These are phyloP conservation scores for Suillus brevipes DNA, from an alignment of 768 basidiomycete species.

Conservation along the genomic window DNA sequence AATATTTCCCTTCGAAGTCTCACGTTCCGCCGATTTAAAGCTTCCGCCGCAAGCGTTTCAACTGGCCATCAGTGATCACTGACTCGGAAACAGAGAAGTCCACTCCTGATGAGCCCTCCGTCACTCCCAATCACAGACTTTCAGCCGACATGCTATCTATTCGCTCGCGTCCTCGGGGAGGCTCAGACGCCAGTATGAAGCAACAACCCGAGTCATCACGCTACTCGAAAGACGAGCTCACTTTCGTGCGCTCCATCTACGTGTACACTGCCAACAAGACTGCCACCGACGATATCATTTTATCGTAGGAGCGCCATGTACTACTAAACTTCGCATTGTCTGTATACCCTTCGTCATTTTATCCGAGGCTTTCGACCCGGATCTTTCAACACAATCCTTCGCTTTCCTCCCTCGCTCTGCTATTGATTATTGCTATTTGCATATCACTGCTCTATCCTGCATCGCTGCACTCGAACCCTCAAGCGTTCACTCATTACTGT, in stretches of 20 bases:
- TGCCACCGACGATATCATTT: constrained; percentile 28
- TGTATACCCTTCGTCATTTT: background rate
- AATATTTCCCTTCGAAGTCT: constrained; percentile 10
- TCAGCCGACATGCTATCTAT: constrained; percentile 17
- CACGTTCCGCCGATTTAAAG: constrained; percentile 34
- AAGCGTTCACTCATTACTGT: background rate
- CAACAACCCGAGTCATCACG: constrained; percentile 23
- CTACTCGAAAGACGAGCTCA: constrained; percentile 40
- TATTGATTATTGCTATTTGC: constrained; percentile 5
- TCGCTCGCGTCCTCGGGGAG: constrained; percentile 9
- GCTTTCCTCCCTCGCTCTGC: constrained; percentile 15
- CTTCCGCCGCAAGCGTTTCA: constrained; percentile 66
- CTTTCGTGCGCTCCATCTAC: constrained; percentile 51
- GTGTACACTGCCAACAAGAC: constrained; percentile 53
- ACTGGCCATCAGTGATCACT: constrained; percentile 58
- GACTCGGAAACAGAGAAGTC: constrained; percentile 21
- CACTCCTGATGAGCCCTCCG: background rate
- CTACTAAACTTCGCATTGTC: background rate
- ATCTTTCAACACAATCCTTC: background rate
- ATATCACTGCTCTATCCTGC: constrained; percentile 8
- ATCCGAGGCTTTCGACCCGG: constrained; percentile 3
- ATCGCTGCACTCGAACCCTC: constrained; percentile 5
- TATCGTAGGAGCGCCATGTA: background rate
- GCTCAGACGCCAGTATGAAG: constrained; percentile 16
- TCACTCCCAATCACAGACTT: constrained; percentile 11